Evolutionary conservation across 345 rosid species (phyloP).

Genomic region (Rhodomyrtus tomentosa): DNA sequence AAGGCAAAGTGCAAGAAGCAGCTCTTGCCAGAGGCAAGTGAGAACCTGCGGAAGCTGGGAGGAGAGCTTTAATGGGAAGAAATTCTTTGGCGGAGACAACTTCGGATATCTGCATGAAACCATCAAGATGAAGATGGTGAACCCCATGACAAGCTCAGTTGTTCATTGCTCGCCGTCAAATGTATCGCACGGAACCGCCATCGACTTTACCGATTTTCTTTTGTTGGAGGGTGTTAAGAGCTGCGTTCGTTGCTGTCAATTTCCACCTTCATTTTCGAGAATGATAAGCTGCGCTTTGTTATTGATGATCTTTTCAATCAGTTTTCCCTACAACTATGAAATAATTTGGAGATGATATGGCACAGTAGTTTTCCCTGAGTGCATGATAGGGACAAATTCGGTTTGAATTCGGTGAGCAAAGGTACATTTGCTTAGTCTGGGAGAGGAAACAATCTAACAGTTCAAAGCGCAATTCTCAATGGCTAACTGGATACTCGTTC

Average conservation of each 20-base stretch:
- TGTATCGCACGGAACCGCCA: neutral
- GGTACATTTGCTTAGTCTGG: neutral
- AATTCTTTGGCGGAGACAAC: slow-evolving; percentile 5
- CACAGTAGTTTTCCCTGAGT: neutral
- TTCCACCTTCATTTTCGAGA: neutral
- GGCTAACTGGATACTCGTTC: too few species aligned
- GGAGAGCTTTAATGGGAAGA: slow-evolving; percentile 1
- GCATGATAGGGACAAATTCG: neutral
- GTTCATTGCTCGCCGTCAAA: neutral
- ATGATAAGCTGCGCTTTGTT: neutral
- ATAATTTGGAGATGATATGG: neutral
- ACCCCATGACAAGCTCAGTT: neutral
- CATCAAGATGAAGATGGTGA: too few species aligned
- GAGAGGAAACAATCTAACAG: too few species aligned
- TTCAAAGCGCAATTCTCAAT: too few species aligned
- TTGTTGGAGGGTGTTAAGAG: neutral
- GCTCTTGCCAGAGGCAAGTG: neutral
- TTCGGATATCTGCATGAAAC: neutral
- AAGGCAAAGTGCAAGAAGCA: neutral
- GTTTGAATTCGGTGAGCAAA: neutral
- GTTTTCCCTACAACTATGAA: neutral
- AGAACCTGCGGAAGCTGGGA: neutral
- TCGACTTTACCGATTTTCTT: neutral
- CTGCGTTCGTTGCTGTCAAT: accelerated
- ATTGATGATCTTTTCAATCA: neutral